Base-by-base conservation (phyloP, 768 basidiomycete species). In the Pisolithus microcarpus region DNA sequence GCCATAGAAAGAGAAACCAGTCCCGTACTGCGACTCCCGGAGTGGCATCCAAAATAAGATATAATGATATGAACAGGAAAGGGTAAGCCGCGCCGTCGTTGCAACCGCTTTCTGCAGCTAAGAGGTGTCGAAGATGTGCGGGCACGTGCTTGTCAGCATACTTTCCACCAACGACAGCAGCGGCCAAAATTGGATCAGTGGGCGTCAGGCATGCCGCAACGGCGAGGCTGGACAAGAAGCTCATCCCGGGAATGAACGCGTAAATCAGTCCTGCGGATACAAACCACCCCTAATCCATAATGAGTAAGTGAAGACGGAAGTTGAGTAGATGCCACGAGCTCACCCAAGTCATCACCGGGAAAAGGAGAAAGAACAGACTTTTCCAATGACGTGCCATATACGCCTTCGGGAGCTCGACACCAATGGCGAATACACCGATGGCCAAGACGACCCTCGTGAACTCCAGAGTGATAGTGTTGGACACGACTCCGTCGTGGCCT, bases 31-130 rank as follows among this genome's bases (percentile, higher is more conserved):
- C 92, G 11, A 69, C 66, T 0, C 77, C 77, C 0, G 79, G 78
- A 7, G 76, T 71, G 1, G 61, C 56, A 52, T 94, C 87, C 38
- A 93, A 69, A 50, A 84, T 79, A 54, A 98, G 79, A 65, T 95
- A 97, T 4, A 99, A 74, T 0, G 95, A 81, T 52, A 99, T 76
- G 64, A 82, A 93, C 26, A 98, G 74, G 67, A 97, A 97, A 0
- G 93, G 94, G 66, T 93, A 96, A 0, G 94, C 92, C 0, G 95
- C 95, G 31, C 96, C 96, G 54, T 99, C 96, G 65, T 98, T 99
- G 62, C 91, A 91, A 7, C 91, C 95, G 50, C 82, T 85, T 70
- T 97, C 95, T 23, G 75, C 75, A 7, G 84, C 74, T 16, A 86
- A 71, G 48, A 86, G 64, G 57, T 77, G 78, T 30, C 78, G 82